Evolutionary conservation across 2,329 filamentous ascomycete species (phyloP).

Genomic region (Aureobasidium mangrovei): DNA sequence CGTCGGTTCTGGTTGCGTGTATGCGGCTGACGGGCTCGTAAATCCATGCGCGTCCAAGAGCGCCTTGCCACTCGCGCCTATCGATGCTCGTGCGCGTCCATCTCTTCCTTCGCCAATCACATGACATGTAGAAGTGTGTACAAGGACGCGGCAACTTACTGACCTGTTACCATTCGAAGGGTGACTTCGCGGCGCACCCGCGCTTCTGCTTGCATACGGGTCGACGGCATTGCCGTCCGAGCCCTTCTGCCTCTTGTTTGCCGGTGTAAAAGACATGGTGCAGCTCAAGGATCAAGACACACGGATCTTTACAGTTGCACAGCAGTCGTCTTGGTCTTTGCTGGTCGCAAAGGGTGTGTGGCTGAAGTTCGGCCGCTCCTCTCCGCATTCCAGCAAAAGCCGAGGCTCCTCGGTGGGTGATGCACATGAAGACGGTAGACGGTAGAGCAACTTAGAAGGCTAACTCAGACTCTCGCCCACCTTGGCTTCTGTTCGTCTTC

Average conservation of each 20-base stretch:
- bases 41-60: neutral
- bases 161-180: conserved; percentile 5
- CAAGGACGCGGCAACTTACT: neutral
- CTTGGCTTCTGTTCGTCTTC: neutral
- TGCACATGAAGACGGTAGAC: neutral
- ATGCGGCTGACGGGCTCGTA: neutral
- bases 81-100: neutral
- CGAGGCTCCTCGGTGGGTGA: neutral
- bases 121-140: neutral
- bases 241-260: conserved; percentile 11
- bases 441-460: no score
- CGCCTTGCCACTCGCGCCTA: neutral
- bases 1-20: neutral
- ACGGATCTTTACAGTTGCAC: neutral
- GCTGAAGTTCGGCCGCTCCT: neutral
- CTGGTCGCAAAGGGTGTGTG: neutral
- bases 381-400: neutral
- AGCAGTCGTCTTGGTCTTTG: no score
- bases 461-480: neutral
- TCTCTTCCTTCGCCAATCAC: neutral
- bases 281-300: neutral
- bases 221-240: neutral
- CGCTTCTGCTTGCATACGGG: neutral
- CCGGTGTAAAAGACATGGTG: conserved; percentile 6
- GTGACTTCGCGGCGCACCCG: neutral